Conservation (phyloP, 305 asterid genomes). For the Fraxinus baroniana region DNA sequence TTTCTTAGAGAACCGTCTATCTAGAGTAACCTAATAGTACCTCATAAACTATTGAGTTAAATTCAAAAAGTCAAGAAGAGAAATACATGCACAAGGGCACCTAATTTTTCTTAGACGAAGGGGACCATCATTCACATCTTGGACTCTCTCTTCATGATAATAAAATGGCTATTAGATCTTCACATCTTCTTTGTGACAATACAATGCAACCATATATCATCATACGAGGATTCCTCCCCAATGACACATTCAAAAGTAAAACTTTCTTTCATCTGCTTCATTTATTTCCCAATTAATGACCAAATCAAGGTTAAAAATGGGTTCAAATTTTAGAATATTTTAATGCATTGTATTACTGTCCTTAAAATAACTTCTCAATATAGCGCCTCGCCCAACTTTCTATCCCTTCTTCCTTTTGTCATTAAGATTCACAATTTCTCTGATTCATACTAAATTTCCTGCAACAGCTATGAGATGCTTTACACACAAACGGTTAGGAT, state of each 20-base stretch:
- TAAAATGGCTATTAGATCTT: neutral
- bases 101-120: neutral
- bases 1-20: neutral
- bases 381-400: neutral
- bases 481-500: neutral
- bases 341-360: neutral
- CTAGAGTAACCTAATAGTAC: neutral
- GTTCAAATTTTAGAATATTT: neutral
- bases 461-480: neutral
- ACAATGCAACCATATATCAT: neutral
- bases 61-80: too few relatives aligned
- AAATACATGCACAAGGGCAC: neutral
- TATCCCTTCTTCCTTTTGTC: neutral
- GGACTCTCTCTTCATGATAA: neutral
- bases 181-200: neutral
- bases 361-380: neutral
- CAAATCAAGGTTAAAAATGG: neutral
- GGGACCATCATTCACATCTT: neutral
- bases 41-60: neutral
- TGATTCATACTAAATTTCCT: neutral
- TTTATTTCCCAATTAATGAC: neutral
- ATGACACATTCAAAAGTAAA: neutral
- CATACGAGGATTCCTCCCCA: neutral
- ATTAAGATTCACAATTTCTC: neutral
- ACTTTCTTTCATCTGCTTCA: neutral